Evolutionary conservation across 2,329 filamentous ascomycete genomes (phyloP).

Genomic region (Penicillium psychrosexuale): DNA sequence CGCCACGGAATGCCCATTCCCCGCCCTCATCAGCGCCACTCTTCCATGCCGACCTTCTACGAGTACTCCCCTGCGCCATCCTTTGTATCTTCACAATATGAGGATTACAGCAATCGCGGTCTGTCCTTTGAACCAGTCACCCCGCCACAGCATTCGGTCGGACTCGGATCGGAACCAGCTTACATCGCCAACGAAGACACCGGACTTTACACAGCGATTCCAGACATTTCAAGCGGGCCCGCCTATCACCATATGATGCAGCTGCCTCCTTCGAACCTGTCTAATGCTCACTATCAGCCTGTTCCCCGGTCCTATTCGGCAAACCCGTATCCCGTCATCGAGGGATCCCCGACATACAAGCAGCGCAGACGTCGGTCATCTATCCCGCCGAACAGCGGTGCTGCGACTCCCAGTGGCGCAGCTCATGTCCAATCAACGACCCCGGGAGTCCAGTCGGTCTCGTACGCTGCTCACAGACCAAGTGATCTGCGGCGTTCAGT

Average conservation of each 20-base stretch:
- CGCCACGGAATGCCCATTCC: conserved; percentile 83
- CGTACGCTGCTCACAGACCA: conserved; percentile 68
- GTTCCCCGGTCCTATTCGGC: conserved; percentile 63
- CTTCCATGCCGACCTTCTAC: conserved; percentile 97
- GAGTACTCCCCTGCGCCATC: conserved; percentile 98
- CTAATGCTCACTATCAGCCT: conserved; percentile 73
- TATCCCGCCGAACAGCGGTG: conserved; percentile 75
- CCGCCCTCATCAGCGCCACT: conserved; percentile 84
- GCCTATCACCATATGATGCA: conserved; percentile 87
- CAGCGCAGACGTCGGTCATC: conserved; percentile 91
- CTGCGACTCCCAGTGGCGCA: conserved; percentile 57
- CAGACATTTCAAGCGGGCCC: conserved; percentile 73
- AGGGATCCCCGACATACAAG: conserved; percentile 98
- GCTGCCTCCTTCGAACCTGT: conserved; percentile 79
- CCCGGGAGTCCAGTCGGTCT: conserved; percentile 38
- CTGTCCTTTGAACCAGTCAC: conserved; percentile 97
- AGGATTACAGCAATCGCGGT: conserved; percentile 94
- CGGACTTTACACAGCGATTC: conserved; percentile 90
- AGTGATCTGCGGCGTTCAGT: conserved; percentile 90
- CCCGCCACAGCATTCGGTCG: conserved; percentile 83
- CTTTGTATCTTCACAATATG: conserved; percentile 97
- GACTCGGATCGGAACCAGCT: conserved; percentile 79
- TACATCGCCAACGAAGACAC: conserved; percentile 99
- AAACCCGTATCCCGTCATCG: conserved; percentile 92
- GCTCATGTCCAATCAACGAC: conserved; percentile 47